A percentile compares a stretch with the other conserved stretches of the same genome.
These are phyloP conservation scores for Tricholoma furcatifolium DNA, from an alignment of 768 basidiomycete species.

Conservation along the genomic window DNA sequence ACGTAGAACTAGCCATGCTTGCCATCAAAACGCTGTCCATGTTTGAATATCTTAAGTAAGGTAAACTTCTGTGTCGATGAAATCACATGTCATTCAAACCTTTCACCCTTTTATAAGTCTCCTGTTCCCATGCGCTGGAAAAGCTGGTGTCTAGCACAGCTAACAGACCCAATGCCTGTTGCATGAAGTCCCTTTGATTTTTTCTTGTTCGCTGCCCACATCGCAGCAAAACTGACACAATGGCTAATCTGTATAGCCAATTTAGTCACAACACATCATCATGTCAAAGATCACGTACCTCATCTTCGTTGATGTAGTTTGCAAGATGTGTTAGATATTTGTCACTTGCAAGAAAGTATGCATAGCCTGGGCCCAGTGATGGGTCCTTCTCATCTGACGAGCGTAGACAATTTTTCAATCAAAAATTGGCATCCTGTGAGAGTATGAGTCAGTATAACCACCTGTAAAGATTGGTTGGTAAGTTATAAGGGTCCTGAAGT, in stretches of 20 bases:
- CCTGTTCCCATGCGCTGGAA: slow-evolving; percentile 14
- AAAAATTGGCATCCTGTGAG: slow-evolving; percentile 19
- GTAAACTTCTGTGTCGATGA: no score
- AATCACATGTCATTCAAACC: no score
- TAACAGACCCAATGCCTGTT: slow-evolving; percentile 22
- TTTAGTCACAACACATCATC: no score
- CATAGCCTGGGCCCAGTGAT: slow-evolving; percentile 12
- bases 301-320: slow-evolving; percentile 10
- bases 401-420: slow-evolving; percentile 12
- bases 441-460: slow-evolving; percentile 19
- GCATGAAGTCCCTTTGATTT: slow-evolving; percentile 12
- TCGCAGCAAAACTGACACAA: slow-evolving; percentile 9
- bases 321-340: slow-evolving; percentile 11
- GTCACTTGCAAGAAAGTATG: not conserved
- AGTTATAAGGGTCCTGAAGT: not conserved
- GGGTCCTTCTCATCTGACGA: slow-evolving; percentile 14
- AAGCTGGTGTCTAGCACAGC: slow-evolving; percentile 13
- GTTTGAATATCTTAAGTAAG: slow-evolving; percentile 15
- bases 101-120: no score
- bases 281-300: slow-evolving; percentile 3
- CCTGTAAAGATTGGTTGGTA: no score
- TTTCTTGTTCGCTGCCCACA: slow-evolving; percentile 10
- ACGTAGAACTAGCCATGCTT: slow-evolving; percentile 12
- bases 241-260: slow-evolving; percentile 11
- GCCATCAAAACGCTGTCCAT: slow-evolving; percentile 28